Evolutionary conservation across 805 yeast species (phyloP).

Genomic region (Saccharomycopsis lassenensis): DNA sequence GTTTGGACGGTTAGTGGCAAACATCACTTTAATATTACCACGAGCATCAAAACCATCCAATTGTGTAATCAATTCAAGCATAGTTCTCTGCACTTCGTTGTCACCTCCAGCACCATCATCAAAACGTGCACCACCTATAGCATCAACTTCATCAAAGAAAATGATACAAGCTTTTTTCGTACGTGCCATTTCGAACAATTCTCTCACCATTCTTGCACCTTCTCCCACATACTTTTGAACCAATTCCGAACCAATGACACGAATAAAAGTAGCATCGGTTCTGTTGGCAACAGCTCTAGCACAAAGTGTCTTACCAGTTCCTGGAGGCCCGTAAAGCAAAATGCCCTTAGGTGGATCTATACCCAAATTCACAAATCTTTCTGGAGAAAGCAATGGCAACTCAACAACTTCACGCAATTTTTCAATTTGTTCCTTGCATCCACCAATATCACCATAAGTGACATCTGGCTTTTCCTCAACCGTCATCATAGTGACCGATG

Average conservation of each 20-base stretch:
- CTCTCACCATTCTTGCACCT: slow-evolving; percentile 99
- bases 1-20: slow-evolving; percentile 97
- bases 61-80: slow-evolving; percentile 96
- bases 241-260: slow-evolving; percentile 96
- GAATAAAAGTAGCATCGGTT: slow-evolving; percentile 96
- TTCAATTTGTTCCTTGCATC: slow-evolving; percentile 97
- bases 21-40: slow-evolving; percentile 98
- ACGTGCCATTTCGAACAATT: slow-evolving; percentile 97
- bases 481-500: slow-evolving; percentile 98
- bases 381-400: slow-evolving; percentile 87
- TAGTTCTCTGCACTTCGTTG: slow-evolving; percentile 97
- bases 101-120: slow-evolving; percentile 99
- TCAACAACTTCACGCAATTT: slow-evolving; percentile 94
- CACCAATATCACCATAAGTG: slow-evolving; percentile 96
- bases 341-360: slow-evolving; percentile 99
- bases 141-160: slow-evolving; percentile 97
- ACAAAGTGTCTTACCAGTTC: slow-evolving; percentile 96
- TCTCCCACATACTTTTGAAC: slow-evolving; percentile 99
- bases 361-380: slow-evolving; percentile 91
- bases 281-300: slow-evolving; percentile 99
- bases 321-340: slow-evolving; percentile 94
- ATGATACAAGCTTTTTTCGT: slow-evolving; percentile 97
- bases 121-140: slow-evolving; percentile 99
- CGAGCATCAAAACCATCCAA: slow-evolving; percentile 98
- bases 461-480: slow-evolving; percentile 99